These are phyloP conservation scores for Aegilops sharonensis DNA, from an alignment of 176 grass and related monocot species.

Conservation along the genomic window DNA sequence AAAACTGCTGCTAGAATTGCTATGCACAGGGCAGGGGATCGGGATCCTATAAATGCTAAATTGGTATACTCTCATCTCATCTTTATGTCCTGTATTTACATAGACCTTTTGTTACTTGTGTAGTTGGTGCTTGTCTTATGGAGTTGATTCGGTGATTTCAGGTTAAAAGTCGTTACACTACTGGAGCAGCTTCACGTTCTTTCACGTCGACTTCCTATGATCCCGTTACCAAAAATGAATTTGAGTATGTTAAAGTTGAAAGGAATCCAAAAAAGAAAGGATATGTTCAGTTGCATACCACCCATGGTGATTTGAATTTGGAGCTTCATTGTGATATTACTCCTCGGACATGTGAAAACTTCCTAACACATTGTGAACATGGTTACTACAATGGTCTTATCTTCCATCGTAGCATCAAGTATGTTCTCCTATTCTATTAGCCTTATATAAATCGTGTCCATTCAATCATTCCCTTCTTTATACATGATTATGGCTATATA, in stretches of 20 bases:
- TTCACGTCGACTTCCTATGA: conserved; percentile 97
- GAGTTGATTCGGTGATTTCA: conserved; percentile 47
- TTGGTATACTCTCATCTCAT: conserved; percentile 55
- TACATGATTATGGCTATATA: not conserved
- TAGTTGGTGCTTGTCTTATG: conserved; percentile 7
- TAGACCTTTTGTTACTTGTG: not conserved
- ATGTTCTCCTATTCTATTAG: conserved; percentile 19
- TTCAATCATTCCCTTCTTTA: conserved; percentile 9
- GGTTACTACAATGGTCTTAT: conserved; percentile 87
- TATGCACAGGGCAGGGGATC: conserved; percentile 87
- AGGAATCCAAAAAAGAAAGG: conserved; percentile 98
- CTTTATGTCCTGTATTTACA: not conserved
- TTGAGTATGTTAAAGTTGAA: conserved; percentile 90
- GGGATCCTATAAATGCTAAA: conserved; percentile 88
- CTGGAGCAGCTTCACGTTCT: conserved; percentile 86
- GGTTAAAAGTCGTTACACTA: conserved; percentile 93
- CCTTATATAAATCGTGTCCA: not conserved
- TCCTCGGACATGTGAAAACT: conserved; percentile 90
- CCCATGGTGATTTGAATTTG: conserved; percentile 91
- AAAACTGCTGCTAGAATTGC: conserved; percentile 93
- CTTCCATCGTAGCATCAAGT: conserved; percentile 96
- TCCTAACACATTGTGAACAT: conserved; percentile 97
- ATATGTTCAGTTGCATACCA: conserved; percentile 92
- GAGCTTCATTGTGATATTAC: conserved; percentile 98
- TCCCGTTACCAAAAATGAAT: conserved; percentile 89